Percentiles rank a stretch among this genome's conserved stretches.
phyloP scores from a whole-genome alignment of 2,329 filamentous ascomycete genomes.

The Pseudocercospora fuligena region DNA sequence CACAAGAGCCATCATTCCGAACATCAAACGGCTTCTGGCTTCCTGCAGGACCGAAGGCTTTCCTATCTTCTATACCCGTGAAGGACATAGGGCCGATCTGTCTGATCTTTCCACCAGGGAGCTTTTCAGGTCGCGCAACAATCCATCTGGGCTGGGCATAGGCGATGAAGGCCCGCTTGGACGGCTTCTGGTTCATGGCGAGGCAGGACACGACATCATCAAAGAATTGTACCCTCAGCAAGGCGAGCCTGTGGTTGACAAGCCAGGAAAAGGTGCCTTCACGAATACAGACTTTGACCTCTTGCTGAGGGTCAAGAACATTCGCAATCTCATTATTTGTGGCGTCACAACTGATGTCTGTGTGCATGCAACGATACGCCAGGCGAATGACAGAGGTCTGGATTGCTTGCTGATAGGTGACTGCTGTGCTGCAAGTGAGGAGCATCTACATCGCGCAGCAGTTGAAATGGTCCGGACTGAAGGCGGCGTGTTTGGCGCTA shows the following conservation, averaged over 20 bases:
- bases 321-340: constrained; percentile 58
- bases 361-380: constrained; percentile 60
- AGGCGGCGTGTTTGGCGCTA: constrained; percentile 37
- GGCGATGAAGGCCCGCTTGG: constrained; percentile 60
- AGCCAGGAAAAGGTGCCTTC: constrained; percentile 60
- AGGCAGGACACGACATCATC: constrained; percentile 62
- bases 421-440: constrained; percentile 50
- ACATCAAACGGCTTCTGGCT: constrained; percentile 47
- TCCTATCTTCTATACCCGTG: constrained; percentile 56
- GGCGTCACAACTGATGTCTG: constrained; percentile 63
- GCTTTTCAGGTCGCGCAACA: constrained; percentile 57
- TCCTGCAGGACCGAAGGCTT: constrained; percentile 48
- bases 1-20: constrained; percentile 52
- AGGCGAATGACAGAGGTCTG: constrained; percentile 61
- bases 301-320: constrained; percentile 54
- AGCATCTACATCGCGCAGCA: constrained; percentile 47
- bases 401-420: constrained; percentile 60
- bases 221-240: constrained; percentile 56
- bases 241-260: constrained; percentile 59
- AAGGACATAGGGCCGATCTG: constrained; percentile 61
- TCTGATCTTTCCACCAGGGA: constrained; percentile 63
- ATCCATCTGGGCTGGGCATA: constrained; percentile 57
- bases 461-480: constrained; percentile 54
- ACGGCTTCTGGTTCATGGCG: constrained; percentile 62
- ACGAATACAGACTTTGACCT: constrained; percentile 60